phyloP scores from a whole-genome alignment of 225 moss, liverwort and hornwort species.

The Polytrichum formosum region DNA sequence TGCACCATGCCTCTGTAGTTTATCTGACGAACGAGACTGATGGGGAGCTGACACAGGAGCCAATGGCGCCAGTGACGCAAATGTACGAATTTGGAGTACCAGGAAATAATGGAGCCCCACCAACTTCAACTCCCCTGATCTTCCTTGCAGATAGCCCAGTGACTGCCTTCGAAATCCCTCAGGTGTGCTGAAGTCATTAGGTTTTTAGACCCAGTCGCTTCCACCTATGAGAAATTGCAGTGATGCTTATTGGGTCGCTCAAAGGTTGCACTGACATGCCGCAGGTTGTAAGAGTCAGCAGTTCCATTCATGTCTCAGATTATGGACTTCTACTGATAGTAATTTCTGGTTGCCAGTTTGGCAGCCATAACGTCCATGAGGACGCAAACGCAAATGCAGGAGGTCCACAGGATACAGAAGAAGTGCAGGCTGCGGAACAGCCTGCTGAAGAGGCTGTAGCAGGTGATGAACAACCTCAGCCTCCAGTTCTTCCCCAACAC shows the following conservation, averaged over 20 bases:
- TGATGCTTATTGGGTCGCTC: no score
- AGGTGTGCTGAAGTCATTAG: slow-evolving; percentile 37
- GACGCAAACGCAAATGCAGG: slow-evolving; percentile 15
- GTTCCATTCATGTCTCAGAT: background rate
- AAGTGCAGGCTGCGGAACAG: slow-evolving; percentile 23
- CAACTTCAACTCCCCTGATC: slow-evolving; percentile 42
- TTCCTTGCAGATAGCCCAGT: slow-evolving; percentile 65
- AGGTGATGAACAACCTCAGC: slow-evolving; percentile 34
- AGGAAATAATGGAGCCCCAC: slow-evolving; percentile 50
- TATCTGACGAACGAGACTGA: slow-evolving; percentile 13
- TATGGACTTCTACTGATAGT: background rate
- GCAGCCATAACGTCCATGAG: slow-evolving; percentile 48
- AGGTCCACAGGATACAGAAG: slow-evolving; percentile 23
- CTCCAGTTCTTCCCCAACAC: slow-evolving; percentile 21
- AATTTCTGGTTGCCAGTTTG: slow-evolving; percentile 27
- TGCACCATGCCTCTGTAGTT: slow-evolving; percentile 1
- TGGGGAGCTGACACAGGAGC: slow-evolving; percentile 24
- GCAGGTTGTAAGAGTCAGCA: background rate
- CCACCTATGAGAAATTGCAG: no score
- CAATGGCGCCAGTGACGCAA: slow-evolving; percentile 31
- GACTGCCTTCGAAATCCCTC: slow-evolving; percentile 65
- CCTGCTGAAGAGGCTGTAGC: slow-evolving; percentile 18
- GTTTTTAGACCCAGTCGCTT: no score
- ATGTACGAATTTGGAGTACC: slow-evolving; percentile 41
- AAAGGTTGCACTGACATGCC: no score